Base-by-base conservation (phyloP, 306 rosid species). In the Rosa persica region DNA sequence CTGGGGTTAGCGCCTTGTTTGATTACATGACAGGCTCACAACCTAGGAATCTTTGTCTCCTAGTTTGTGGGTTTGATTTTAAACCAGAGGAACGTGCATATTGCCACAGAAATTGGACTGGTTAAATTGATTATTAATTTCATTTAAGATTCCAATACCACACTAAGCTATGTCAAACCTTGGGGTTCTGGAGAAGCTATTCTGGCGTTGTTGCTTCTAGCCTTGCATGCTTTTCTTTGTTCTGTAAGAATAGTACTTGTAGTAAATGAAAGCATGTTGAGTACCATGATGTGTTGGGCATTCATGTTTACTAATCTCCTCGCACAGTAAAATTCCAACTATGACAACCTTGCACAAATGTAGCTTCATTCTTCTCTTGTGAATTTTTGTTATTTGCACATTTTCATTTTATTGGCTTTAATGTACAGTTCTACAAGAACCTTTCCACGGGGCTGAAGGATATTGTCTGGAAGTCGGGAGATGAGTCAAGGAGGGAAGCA, bases 391-490 rank as follows among this genome's bases (percentile, higher is more conserved):
- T 16, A 3, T 40, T 19, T 49, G 67, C 73, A 38, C 70, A 20
- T 67, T 54, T 76, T 58, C 80, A 79, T 51, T 74, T 19, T 20
- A 73, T 77, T 83, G 19, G 70, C 70, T 84, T 74, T 34, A 61
- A 80, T 48, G 46, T 80, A 70, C 88, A 95, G 98, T 95, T 95
- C 86, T 95, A 92, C 88, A 91, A 89, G 72, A 89, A 78, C 75
- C 86, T 95, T 25, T 70, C 97, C 0, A 83, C 92, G 42, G 98
- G 98, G 72, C 89, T 95, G 86, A 91, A 92, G 78, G 98, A 95
- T 76, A 78, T 95, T 15, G 97, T 95, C 61, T 95, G 98, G 98
- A 91, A 80, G 85, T 82, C 93, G 1, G 83, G 70, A 38, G 98
- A 95, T 5, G 92, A 90, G 67, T 72, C 87, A 40, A 92, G 83